Evolutionary conservation across 352 stramenopile species (phyloP).

Genomic region (Nannochloropsis limnetica): DNA sequence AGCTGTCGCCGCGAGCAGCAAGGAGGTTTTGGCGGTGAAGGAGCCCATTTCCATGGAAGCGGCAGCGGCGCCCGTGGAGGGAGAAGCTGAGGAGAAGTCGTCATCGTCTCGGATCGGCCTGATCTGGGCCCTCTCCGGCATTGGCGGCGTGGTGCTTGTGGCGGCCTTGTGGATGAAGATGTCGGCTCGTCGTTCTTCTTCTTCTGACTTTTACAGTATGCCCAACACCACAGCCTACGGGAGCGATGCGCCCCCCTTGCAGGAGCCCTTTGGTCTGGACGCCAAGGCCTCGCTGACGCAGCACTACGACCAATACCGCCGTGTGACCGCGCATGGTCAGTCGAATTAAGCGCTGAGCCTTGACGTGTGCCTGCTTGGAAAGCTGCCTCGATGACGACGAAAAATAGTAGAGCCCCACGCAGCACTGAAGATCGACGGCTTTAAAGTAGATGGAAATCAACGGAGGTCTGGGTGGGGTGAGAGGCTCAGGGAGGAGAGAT

Average conservation of each 20-base stretch:
- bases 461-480: neutral
- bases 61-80: neutral
- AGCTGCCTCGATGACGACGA: too few relatives aligned
- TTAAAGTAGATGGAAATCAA: neutral
- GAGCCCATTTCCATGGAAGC: neutral
- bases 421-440: neutral
- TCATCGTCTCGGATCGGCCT: neutral
- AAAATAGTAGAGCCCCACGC: too few relatives aligned
- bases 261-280: constrained; percentile 20
- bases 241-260: neutral
- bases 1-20: neutral
- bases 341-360: neutral
- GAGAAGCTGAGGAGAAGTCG: neutral
- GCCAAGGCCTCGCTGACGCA: neutral
- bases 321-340: neutral
- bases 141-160: neutral
- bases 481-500: neutral
- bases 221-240: neutral
- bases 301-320: constrained; percentile 2
- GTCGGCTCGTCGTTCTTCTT: neutral
- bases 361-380: too few relatives aligned
- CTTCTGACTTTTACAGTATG: neutral
- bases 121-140: neutral
- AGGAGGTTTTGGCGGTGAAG: neutral
- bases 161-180: neutral